These are phyloP conservation scores for Spinacia oleracea DNA, from an alignment of 179 eudicot species.

Conservation along the genomic window DNA sequence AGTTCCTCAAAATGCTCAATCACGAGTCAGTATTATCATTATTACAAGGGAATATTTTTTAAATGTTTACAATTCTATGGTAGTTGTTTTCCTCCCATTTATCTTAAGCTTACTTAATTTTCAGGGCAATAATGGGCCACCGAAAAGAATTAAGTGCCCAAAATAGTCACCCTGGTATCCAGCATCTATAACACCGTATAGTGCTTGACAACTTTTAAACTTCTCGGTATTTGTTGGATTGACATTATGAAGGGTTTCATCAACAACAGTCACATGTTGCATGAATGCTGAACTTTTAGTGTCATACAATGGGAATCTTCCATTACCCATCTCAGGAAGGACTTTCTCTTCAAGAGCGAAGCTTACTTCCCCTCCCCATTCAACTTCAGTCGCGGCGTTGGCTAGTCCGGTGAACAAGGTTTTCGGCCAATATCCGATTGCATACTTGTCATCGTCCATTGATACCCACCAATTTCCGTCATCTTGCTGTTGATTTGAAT, in stretches of 20 bases:
- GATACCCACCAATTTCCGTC: slow-evolving; percentile 27
- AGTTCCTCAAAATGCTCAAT: too few species aligned
- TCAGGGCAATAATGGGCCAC: too few species aligned
- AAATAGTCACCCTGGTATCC: not conserved
- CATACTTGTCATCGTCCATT: not conserved
- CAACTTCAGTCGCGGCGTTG: slow-evolving; percentile 7
- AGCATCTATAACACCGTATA: not conserved
- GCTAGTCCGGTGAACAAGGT: not conserved
- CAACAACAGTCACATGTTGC: not conserved
- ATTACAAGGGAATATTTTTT: too few species aligned
- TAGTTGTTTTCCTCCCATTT: too few species aligned
- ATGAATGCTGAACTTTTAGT: not conserved
- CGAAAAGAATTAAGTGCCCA: not conserved
- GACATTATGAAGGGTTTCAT: not conserved
- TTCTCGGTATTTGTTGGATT: not conserved
- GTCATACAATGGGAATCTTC: not conserved
- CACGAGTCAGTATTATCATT: too few species aligned
- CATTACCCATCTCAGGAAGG: slow-evolving; percentile 18
- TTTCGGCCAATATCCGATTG: slow-evolving; percentile 19
- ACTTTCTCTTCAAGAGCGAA: not conserved
- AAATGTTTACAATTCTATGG: too few species aligned
- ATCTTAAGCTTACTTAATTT: too few species aligned
- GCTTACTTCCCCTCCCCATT: slow-evolving; percentile 22
- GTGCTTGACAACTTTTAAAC: not conserved
- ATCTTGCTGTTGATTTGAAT: not conserved